Evolutionary conservation across 306 rosid species (phyloP), one percentile per base, ranked within the genome.

Genomic region (Lotus japonicus): DNA sequence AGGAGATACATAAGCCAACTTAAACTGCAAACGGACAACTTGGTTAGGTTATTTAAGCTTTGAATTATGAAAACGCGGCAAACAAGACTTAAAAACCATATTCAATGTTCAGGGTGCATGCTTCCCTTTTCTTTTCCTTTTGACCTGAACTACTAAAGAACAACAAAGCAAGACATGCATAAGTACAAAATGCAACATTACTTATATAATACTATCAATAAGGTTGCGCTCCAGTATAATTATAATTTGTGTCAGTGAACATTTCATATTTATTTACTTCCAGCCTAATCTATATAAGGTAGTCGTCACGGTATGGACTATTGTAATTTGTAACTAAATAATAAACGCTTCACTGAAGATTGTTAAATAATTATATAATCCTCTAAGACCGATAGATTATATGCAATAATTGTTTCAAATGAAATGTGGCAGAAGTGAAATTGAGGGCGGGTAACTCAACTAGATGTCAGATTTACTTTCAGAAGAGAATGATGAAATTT

Each of bases 1-100:
- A 2, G 90, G 96, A 75, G 92, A 88, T 68, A 92, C 95, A 77
- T 80, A 92, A 50, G 97, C 97, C 84, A 92, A 77, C 83, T 86
- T 85, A 78, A 87, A 92, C 97, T 92, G 92, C 70, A 74, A 73
- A 68, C 18, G 52, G 68, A 26, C 6, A 78, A 62, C 35, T 23
- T 28, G n/a, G 8, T 66, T 51, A 35, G 14, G 53, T 58, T 39
- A 57, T 70, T 54, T 17, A 54, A 54, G 21, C 13, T 44, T 54
- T 64, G 31, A 44, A 35, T 13, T 19, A 13, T 55, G 36, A 31
- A 57, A 70, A 44, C 0, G 1, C 7, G 4, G 23, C 56, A 56
- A 64, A 44, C 26, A 8, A 21, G 11, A 36, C 13, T 35, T 33
- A n/a, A 66, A 21, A 68, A 21, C 52, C 23, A 39, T 28, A 11